Evolutionary conservation across 495 filamentous ascomycete genomes (phyloP), one percentile per base, ranked within the genome.

Genomic region (Rhizodiscina lignyota): DNA sequence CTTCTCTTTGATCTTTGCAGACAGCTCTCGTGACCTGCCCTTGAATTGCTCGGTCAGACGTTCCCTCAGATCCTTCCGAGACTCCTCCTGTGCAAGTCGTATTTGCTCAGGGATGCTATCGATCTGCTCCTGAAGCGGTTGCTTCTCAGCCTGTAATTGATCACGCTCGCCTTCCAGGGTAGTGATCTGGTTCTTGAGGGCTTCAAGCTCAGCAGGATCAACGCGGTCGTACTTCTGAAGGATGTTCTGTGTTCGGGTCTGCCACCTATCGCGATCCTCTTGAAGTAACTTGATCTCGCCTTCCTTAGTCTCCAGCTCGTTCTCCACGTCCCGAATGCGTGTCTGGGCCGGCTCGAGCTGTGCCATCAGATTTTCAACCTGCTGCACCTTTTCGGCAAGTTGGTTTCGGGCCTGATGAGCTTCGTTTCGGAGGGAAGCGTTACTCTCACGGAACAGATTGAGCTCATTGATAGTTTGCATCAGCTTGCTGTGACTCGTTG

Each of bases 141-240:
- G 53, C 24, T 73, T 73, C 16, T 67, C 64, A 31, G 67, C 53
- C 27, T 70, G 55, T 18, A 79, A 61, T 20, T 75, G 57, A 48
- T 86, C 78, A 1, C 77, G 72, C 50, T 94, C 85, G 31, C 6
- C 18, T 18, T 10, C 17, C 8, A 32, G 30, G 6, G 8, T 16
- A 6, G 30, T 6, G 17, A 78, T 55, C 42, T 75, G 64, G 44
- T 74, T 69, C 53, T 86, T 94, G 36, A 96, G 61, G 39, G 71
- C 71, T 47, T 96, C 84, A 39, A 93, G 68, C 45, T 94, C 86
- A 1, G 79, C 80, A 12, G 87, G 89, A 50, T 97, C 89, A 18
- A 91, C 75, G 33, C 89, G 81, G 43, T 94, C 85, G 51, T 96
- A 93, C 47, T 94, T 94, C 42, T 83, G 80, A 16, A 97, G 70